Base-by-base conservation (phyloP, 768 basidiomycete species). In the Tulasnella sp. region DNA sequence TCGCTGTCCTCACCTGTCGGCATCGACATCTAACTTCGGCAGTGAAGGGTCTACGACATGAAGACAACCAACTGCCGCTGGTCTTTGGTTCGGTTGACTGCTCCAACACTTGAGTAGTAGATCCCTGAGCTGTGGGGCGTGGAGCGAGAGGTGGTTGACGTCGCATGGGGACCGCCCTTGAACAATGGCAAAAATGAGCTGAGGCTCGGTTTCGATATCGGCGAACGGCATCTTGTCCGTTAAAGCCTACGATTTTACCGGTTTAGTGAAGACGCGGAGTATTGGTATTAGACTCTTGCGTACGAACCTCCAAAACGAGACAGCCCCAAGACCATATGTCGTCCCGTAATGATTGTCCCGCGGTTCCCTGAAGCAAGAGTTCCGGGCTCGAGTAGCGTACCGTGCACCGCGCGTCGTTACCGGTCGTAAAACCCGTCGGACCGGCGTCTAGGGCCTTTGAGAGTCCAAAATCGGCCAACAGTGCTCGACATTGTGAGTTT, bases 271-370 rank as follows among this genome's bases (percentile, higher is more conserved):
- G 17, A 17, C 42, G 8, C 42, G 42, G 9, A 42, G 42, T n/a
- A n/a, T n/a, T 42, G 42, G n/a, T n/a, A n/a, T n/a, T n/a, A n/a
- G n/a, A n/a, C n/a, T n/a, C n/a, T 8, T 8, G 17, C 9, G 9
- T 8, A n/a, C 68, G 17, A 19, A 72, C 71, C 71, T 72, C 71
- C 37, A 40, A 40, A 8, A 72, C 31, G 71, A 72, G 71, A 42
- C 71, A 72, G 39, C 19, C 40, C 71, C 71, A 72, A n/a, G 71
- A 38, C 71, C 71, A 72, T 2, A 72, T 42, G 71, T 72, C 71
- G 40, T 49, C 45, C 11, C n/a, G 3, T 31, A 42, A 38, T 6
- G 71, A 72, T 38, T 49, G n/a, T 17, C 17, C 40, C 5, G 17
- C 40, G 14, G 29, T 49, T n/a, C 40, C 39, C 19, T 49, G 17